phyloP scores from a whole-genome alignment of 1,139 yeast species.

The Pichia kudriavzevii region DNA sequence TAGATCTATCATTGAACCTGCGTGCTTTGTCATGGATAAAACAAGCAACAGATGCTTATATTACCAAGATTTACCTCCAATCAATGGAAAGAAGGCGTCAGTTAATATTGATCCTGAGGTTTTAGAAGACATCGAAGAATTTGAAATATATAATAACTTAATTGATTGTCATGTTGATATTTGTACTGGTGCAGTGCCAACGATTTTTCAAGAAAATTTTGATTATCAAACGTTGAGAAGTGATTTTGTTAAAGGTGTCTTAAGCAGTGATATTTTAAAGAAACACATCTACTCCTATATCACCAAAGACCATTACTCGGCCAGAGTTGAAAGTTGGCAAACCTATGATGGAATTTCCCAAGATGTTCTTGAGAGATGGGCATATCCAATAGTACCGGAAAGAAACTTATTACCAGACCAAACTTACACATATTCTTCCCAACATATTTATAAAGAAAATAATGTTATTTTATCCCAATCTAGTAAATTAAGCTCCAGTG shows the following conservation, averaged over 20 bases:
- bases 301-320: slow-evolving; percentile 71
- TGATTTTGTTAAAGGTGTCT: slow-evolving; percentile 86
- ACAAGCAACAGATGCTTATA: slow-evolving; percentile 69
- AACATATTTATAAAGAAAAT: slow-evolving; percentile 79
- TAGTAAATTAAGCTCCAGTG: slow-evolving; percentile 70
- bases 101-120: slow-evolving; percentile 79
- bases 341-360: slow-evolving; percentile 90
- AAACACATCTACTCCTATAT: slow-evolving; percentile 88
- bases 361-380: slow-evolving; percentile 84
- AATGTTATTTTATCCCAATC: slow-evolving; percentile 85
- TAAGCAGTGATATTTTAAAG: slow-evolving; percentile 82
- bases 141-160: slow-evolving; percentile 78
- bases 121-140: slow-evolving; percentile 69
- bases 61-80: slow-evolving; percentile 67
- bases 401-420: slow-evolving; percentile 65
- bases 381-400: slow-evolving; percentile 89
- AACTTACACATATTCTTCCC: slow-evolving; percentile 69
- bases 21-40: slow-evolving; percentile 74
- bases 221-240: slow-evolving; percentile 82
- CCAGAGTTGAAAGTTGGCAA: slow-evolving; percentile 89
- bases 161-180: slow-evolving; percentile 96
- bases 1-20: slow-evolving; percentile 70
- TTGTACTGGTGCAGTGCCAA: slow-evolving; percentile 92
- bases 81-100: slow-evolving; percentile 37
- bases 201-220: slow-evolving; percentile 90